Evolutionary conservation across 192 early-diverging fungal species (phyloP).

Genomic region (Backusella circina): DNA sequence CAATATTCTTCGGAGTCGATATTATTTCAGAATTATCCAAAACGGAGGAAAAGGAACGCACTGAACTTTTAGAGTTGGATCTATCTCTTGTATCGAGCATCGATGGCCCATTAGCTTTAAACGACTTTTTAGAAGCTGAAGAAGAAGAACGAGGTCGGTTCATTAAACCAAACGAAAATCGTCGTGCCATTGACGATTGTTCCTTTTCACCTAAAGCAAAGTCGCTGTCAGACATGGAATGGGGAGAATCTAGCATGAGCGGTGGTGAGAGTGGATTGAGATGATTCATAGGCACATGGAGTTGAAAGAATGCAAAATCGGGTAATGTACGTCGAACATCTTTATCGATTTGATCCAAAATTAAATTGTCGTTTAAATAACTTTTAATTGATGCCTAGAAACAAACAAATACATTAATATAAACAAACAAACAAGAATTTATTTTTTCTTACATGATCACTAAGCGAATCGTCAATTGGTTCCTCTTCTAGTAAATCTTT

Average conservation of each 20-base stretch:
- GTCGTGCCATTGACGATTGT: background rate
- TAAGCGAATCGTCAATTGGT: slow-evolving; percentile 42
- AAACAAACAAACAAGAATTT: background rate
- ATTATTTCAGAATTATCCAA: slow-evolving; percentile 9
- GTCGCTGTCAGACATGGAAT: background rate
- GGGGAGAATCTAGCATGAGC: background rate
- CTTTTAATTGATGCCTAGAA: slow-evolving; percentile 42
- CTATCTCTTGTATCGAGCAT: slow-evolving; percentile 9
- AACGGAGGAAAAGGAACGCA: slow-evolving; percentile 20
- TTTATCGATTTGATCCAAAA: slow-evolving; percentile 73
- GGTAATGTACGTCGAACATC: slow-evolving; percentile 73
- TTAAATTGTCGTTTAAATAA: slow-evolving; percentile 57
- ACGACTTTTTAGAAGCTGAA: slow-evolving; percentile 28
- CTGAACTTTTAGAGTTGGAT: slow-evolving; percentile 31
- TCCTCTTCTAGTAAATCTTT: slow-evolving; percentile 56
- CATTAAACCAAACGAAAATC: slow-evolving; percentile 28
- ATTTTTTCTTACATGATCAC: slow-evolving; percentile 38
- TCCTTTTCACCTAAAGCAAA: background rate
- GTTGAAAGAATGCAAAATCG: slow-evolving; percentile 73
- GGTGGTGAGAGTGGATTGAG: slow-evolving; percentile 47
- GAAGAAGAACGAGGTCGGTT: slow-evolving; percentile 26
- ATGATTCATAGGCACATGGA: slow-evolving; percentile 51
- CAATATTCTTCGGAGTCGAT: slow-evolving; percentile 23
- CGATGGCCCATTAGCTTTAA: slow-evolving; percentile 7
- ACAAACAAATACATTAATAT: background rate